These are phyloP conservation scores for Piper betle DNA, from an alignment of 164 flowering plant genomes.

Conservation along the genomic window DNA sequence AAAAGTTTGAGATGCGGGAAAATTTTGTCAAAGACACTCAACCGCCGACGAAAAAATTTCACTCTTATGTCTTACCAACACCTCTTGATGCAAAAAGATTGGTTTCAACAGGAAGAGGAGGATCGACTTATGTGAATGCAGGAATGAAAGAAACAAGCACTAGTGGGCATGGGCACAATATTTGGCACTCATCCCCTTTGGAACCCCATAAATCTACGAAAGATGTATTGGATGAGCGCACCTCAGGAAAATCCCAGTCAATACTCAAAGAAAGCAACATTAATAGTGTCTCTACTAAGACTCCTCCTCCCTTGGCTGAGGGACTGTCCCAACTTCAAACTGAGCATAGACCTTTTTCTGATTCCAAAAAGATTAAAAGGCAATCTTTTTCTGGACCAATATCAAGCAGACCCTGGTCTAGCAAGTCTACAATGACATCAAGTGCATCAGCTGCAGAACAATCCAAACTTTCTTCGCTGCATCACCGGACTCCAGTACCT, in stretches of 20 bases:
- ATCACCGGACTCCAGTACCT: constrained; percentile 22
- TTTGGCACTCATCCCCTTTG: constrained; percentile 62
- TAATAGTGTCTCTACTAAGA: constrained; percentile 17
- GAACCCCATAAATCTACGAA: constrained; percentile 30
- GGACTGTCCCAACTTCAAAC: constrained; percentile 20
- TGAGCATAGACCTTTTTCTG: constrained; percentile 24
- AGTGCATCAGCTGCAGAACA: constrained; percentile 25
- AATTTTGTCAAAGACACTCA: constrained; percentile 11
- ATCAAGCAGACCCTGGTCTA: constrained; percentile 32
- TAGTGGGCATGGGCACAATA: constrained; percentile 19
- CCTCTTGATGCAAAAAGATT: constrained; percentile 53
- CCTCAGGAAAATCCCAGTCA: constrained; percentile 20
- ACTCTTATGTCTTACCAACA: constrained; percentile 77
- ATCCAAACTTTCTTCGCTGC: constrained; percentile 19
- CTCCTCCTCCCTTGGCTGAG: constrained; percentile 47
- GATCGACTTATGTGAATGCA: constrained; percentile 17
- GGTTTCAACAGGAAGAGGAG: constrained; percentile 16
- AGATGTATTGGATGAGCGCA: constrained; percentile 11
- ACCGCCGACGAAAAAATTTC: constrained; percentile 41
- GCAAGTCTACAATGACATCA: constrained; percentile 24
- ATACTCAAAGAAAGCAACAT: constrained; percentile 63
- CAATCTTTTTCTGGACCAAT: constrained; percentile 77
- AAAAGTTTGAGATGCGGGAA: constrained; percentile 29
- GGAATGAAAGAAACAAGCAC: constrained; percentile 18
- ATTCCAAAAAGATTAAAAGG: constrained; percentile 43